Conservation (phyloP, 2,329 filamentous ascomycete genomes). For the Ophiobolus disseminans region DNA sequence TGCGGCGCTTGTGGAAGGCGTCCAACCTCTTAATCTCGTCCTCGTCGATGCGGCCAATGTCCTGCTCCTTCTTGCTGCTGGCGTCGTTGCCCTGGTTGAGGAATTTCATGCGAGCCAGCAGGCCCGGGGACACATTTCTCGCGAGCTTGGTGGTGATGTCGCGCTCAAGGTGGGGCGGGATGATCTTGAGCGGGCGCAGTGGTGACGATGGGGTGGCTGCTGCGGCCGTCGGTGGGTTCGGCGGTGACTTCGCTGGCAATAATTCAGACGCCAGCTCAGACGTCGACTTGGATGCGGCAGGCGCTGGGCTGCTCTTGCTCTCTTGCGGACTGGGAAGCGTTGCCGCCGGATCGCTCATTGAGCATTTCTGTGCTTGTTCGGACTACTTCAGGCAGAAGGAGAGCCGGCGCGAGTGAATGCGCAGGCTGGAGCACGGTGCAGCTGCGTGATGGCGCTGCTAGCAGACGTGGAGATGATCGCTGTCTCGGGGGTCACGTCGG, state of each 20-base stretch:
- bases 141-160: conserved; percentile 42
- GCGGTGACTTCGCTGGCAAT: conserved; percentile 26
- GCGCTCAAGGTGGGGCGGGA: conserved; percentile 29
- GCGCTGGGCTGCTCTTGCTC: conserved; percentile 28
- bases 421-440: conserved; percentile 10
- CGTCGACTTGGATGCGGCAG: conserved; percentile 19
- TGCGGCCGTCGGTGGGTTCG: not conserved
- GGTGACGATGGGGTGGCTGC: conserved; percentile 11
- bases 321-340: conserved; percentile 6
- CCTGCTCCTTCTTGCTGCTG: conserved; percentile 34
- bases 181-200: conserved; percentile 16
- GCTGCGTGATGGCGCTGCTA: not conserved
- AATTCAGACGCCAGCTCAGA: conserved; percentile 12
- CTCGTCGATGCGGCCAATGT: conserved; percentile 73
- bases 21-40: conserved; percentile 74
- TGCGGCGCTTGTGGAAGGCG: conserved; percentile 65
- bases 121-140: conserved; percentile 52
- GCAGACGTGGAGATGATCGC: not conserved
- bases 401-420: conserved; percentile 14
- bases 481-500: not conserved
- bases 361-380: conserved; percentile 27
- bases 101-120: conserved; percentile 54
- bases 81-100: conserved; percentile 49
- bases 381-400: conserved; percentile 27
- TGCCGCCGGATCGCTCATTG: conserved; percentile 33